phyloP scores from a whole-genome alignment of 352 stramenopile species.

The Phytopythium montanum region DNA sequence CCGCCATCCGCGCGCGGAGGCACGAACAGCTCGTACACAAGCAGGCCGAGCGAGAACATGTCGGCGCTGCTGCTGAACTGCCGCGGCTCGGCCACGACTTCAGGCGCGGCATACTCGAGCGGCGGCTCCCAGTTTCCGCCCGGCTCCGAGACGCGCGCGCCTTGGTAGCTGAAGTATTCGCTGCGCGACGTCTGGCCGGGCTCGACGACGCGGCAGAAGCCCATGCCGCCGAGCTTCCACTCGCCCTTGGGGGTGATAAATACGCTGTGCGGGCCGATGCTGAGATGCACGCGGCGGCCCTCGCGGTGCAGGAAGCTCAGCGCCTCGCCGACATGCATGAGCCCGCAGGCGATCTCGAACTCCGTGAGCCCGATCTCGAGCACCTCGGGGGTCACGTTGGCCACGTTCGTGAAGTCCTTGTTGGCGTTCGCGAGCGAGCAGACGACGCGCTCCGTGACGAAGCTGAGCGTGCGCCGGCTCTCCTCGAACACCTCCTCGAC shows the following conservation, averaged over 20 bases:
- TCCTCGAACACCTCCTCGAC: constrained; percentile 90
- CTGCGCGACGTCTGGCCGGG: constrained; percentile 76
- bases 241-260: constrained; percentile 91
- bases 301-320: constrained; percentile 91
- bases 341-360: constrained; percentile 83
- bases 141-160: constrained; percentile 54
- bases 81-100: constrained; percentile 79
- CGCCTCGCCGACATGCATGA: constrained; percentile 88
- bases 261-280: constrained; percentile 80
- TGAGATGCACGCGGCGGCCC: constrained; percentile 84
- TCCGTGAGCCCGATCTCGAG: constrained; percentile 85
- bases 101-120: constrained; percentile 83
- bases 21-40: constrained; percentile 86
- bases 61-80: constrained; percentile 79
- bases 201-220: constrained; percentile 84
- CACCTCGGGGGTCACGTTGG: constrained; percentile 84
- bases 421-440: constrained; percentile 89
- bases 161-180: constrained; percentile 69
- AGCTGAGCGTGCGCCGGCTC: constrained; percentile 78
- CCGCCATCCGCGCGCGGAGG: constrained; percentile 71
- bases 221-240: constrained; percentile 91
- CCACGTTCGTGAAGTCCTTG: constrained; percentile 86
- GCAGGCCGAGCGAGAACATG: constrained; percentile 84
- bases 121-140: constrained; percentile 69
- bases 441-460: constrained; percentile 88